phyloP scores from a whole-genome alignment of 169 alveolate species.

The Cardiosporidium cionae region DNA sequence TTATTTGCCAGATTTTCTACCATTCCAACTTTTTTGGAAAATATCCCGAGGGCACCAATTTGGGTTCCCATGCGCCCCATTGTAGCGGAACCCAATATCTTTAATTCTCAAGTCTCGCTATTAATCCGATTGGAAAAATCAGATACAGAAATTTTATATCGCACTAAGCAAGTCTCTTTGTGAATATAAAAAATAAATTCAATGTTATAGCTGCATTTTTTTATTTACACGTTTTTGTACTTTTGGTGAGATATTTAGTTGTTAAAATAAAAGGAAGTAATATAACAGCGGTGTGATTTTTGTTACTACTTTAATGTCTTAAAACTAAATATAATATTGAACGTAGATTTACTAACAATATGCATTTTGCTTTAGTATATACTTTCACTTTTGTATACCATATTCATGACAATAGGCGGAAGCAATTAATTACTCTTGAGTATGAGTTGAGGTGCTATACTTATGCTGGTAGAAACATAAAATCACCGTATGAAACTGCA shows the following conservation, averaged over 20 bases:
- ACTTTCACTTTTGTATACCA: neutral
- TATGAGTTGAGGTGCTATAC: conserved; percentile 74
- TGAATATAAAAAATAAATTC: no score
- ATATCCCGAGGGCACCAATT: conserved; percentile 58
- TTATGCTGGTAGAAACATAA: conserved; percentile 59
- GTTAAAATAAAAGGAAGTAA: no score
- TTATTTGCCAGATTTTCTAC: conserved; percentile 35
- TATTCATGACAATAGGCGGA: conserved; percentile 43
- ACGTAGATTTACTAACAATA: no score
- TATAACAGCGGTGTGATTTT: no score
- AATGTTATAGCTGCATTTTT: no score
- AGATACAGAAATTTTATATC: conserved; percentile 48
- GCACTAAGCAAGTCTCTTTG: conserved; percentile 37
- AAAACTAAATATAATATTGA: no score
- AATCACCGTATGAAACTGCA: conserved; percentile 45
- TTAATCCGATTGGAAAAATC: conserved; percentile 51
- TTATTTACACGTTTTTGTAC: no score
- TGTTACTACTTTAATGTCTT: no score
- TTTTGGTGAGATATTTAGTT: no score
- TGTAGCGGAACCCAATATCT: conserved; percentile 30
- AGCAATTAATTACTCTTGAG: conserved; percentile 53
- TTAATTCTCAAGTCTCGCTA: conserved; percentile 33
- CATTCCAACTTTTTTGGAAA: conserved; percentile 55
- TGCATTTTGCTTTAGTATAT: neutral
- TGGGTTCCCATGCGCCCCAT: conserved; percentile 67